These are phyloP conservation scores for Tylopilus plumbeoviolaceoides DNA, from an alignment of 768 basidiomycete species.

Conservation along the genomic window DNA sequence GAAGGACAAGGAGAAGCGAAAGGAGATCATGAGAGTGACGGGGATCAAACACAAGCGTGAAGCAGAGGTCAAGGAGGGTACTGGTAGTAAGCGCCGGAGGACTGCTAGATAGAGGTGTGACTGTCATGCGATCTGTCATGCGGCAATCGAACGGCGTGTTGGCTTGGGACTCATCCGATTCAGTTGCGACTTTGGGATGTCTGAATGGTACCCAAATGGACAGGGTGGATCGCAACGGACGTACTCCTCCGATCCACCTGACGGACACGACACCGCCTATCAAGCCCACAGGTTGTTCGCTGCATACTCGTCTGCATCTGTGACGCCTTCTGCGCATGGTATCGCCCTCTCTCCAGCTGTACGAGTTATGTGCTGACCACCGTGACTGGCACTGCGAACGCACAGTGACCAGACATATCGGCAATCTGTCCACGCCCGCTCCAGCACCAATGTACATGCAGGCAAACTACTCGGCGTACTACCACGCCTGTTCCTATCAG, in stretches of 20 bases:
- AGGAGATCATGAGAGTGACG: constrained; percentile 66
- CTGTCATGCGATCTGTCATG: constrained; percentile 20
- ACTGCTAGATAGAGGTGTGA: constrained; percentile 21
- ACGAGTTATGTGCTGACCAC: constrained; percentile 16
- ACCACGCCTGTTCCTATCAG: constrained; percentile 26
- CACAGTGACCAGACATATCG: constrained; percentile 64
- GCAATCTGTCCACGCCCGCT: constrained; percentile 53
- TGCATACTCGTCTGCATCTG: constrained; percentile 70
- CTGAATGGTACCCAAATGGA: constrained; percentile 25
- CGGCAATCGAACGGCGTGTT: neutral
- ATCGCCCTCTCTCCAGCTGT: constrained; percentile 7
- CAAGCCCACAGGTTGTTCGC: constrained; percentile 65
- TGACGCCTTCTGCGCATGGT: constrained; percentile 78
- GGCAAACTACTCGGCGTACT: constrained; percentile 32
- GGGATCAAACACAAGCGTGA: constrained; percentile 74
- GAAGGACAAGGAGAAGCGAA: constrained; percentile 73
- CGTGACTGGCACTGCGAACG: neutral
- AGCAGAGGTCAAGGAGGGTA: constrained; percentile 54
- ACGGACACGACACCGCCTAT: constrained; percentile 48
- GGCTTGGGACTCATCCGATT: neutral
- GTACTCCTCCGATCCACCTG: constrained; percentile 11
- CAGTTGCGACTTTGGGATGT: constrained; percentile 19
- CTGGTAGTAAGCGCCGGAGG: constrained; percentile 50
- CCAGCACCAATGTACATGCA: constrained; percentile 63
- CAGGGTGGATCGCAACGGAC: constrained; percentile 12